phyloP scores from a whole-genome alignment of 345 rosid genomes.

The Nasturtium officinale region DNA sequence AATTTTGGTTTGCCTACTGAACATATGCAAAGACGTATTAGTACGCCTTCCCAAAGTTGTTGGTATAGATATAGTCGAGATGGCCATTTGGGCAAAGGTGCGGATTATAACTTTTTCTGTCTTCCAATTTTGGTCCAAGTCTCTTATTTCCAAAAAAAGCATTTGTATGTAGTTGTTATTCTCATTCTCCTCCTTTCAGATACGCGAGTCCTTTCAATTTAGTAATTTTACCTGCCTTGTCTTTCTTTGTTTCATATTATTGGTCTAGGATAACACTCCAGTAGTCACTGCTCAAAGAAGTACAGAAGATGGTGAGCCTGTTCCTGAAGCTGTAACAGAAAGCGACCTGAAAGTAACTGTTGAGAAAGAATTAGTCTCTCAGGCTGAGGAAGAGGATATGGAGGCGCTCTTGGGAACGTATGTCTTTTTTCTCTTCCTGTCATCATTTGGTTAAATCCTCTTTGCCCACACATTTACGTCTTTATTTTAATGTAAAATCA shows the following conservation, averaged over 20 bases:
- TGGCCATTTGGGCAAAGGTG: slow-evolving; percentile 99
- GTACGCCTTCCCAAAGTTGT: slow-evolving; percentile 84
- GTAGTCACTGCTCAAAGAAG: slow-evolving; percentile 61
- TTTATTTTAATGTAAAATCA: not conserved
- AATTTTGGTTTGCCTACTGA: slow-evolving; percentile 69
- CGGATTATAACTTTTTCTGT: slow-evolving; percentile 30
- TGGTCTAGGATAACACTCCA: slow-evolving; percentile 82
- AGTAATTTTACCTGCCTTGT: not conserved
- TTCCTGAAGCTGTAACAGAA: slow-evolving; percentile 62
- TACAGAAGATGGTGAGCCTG: slow-evolving; percentile 72
- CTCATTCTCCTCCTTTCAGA: slow-evolving; percentile 10
- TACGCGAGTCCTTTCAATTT: not conserved
- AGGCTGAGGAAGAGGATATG: slow-evolving; percentile 99
- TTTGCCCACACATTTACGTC: not conserved
- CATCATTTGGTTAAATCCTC: slow-evolving; percentile 3
- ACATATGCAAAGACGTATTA: slow-evolving; percentile 76
- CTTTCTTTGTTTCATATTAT: slow-evolving; percentile 26
- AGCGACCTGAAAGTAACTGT: slow-evolving; percentile 84
- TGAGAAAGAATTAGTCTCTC: slow-evolving; percentile 94
- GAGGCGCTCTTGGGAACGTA: slow-evolving; percentile 97
- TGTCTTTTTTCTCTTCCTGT: slow-evolving; percentile 39
- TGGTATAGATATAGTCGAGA: slow-evolving; percentile 91
- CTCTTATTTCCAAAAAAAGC: slow-evolving; percentile 11
- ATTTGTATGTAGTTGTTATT: slow-evolving; percentile 23
- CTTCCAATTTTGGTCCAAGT: slow-evolving; percentile 13